Conservation (phyloP, 805 yeast genomes). For the Candida berthetii region DNA sequence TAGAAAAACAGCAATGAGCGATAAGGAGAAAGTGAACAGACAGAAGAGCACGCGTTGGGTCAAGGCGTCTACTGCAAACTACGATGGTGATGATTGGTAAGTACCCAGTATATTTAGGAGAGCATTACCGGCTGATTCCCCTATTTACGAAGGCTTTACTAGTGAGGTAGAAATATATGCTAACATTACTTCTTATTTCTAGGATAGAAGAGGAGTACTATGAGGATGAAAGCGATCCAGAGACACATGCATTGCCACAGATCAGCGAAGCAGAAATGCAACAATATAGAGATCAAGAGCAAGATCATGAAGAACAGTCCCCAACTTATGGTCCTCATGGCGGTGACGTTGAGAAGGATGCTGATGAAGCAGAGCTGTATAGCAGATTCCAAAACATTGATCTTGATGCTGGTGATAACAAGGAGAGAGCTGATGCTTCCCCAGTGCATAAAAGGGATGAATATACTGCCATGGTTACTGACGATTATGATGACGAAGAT, state of each 20-base stretch:
- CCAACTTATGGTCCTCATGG: conserved; percentile 3
- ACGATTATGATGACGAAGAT: conserved; percentile 14
- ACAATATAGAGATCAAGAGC: not conserved
- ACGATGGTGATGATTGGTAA: conserved; percentile 36
- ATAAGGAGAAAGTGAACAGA: conserved; percentile 23
- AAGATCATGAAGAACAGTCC: not conserved
- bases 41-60: conserved; percentile 35
- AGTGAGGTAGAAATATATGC: not conserved
- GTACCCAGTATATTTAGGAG: conserved; percentile 2
- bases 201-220: not conserved
- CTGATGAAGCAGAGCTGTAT: not conserved
- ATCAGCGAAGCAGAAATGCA: not conserved
- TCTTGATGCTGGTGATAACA: conserved; percentile 6
- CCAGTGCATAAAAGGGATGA: conserved; percentile 1
- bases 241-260: not conserved
- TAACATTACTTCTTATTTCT: not conserved
- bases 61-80: conserved; percentile 31
- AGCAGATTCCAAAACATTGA: conserved; percentile 16
- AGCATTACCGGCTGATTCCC: not conserved
- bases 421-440: too few species aligned
- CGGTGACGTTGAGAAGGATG: conserved; percentile 5
- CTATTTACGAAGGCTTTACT: not conserved
- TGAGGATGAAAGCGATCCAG: not conserved
- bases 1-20: not conserved
- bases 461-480: conserved; percentile 7